A percentile compares a stretch with the other conserved stretches of the same genome.
Conservation (phyloP, 1,139 yeast species). For the Candida neerlandica region DNA sequence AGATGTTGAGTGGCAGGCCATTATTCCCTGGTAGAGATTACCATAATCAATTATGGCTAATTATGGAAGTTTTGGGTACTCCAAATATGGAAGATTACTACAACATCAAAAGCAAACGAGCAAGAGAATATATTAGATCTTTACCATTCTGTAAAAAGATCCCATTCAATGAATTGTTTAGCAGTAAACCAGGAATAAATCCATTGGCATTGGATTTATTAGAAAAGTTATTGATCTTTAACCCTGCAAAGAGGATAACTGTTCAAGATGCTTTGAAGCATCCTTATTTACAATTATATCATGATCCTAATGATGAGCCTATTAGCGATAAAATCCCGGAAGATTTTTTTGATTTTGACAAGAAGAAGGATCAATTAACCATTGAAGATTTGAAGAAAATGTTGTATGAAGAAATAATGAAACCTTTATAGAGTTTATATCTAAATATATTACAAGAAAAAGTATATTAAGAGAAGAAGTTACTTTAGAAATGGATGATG, state of each 20-base stretch:
- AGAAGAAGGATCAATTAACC: conserved; percentile 51
- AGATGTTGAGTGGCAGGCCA: conserved; percentile 62
- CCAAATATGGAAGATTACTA: conserved; percentile 60
- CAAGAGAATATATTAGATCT: conserved; percentile 60
- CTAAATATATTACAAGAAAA: background rate
- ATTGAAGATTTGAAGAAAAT: conserved; percentile 51
- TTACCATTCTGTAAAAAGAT: conserved; percentile 56
- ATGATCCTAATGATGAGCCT: conserved; percentile 76
- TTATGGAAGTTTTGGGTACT: conserved; percentile 65
- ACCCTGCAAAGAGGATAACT: conserved; percentile 64
- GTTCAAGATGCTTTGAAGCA: conserved; percentile 68
- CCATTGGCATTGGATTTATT: conserved; percentile 66
- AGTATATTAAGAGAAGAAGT: background rate
- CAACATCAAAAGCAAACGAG: conserved; percentile 60
- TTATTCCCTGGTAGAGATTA: conserved; percentile 82
- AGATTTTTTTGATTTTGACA: conserved; percentile 66
- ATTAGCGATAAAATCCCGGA: conserved; percentile 56
- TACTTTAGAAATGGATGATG: background rate
- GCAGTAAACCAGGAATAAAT: conserved; percentile 40
- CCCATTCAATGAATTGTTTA: conserved; percentile 46
- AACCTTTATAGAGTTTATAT: conserved; percentile 24
- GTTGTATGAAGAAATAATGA: conserved; percentile 59
- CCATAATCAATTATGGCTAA: conserved; percentile 63
- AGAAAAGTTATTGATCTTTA: conserved; percentile 59
- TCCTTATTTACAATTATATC: conserved; percentile 66